Evolutionary conservation across 2,329 filamentous ascomycete genomes (phyloP).

Genomic region (Penicillium sp.): DNA sequence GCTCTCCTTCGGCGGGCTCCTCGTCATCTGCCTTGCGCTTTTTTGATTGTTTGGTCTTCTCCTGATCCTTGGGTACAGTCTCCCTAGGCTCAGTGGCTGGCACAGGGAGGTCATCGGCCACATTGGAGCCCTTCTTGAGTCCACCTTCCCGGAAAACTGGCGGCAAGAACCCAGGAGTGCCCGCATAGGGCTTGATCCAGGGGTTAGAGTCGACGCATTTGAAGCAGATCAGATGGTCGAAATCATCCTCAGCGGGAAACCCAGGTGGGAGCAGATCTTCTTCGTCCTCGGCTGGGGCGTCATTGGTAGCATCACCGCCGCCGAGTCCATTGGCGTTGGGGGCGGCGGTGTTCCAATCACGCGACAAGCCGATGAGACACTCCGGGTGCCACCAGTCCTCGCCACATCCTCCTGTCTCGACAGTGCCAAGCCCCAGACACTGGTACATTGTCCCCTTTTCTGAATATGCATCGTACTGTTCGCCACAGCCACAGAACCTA

Average conservation of each 20-base stretch:
- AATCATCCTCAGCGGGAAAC: conserved; percentile 85
- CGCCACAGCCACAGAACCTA: conserved; percentile 82
- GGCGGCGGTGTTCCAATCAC: conserved; percentile 56
- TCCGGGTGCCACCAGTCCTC: conserved; percentile 98
- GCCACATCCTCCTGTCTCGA: conserved; percentile 82
- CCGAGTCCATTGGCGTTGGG: conserved; percentile 23
- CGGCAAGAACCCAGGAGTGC: conserved; percentile 72
- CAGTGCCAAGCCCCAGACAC: conserved; percentile 78
- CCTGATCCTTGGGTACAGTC: not conserved
- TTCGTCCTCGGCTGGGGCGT: conserved; percentile 46
- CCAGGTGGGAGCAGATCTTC: conserved; percentile 72
- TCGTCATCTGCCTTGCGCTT: conserved; percentile 66
- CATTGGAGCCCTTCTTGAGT: conserved; percentile 7
- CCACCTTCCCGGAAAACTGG: conserved; percentile 58
- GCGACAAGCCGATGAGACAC: conserved; percentile 77
- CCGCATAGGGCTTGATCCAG: conserved; percentile 89
- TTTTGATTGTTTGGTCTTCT: conserved; percentile 41
- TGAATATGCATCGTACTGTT: conserved; percentile 81
- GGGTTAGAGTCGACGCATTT: conserved; percentile 84
- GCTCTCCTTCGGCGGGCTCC: conserved; percentile 31
- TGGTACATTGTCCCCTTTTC: conserved; percentile 99
- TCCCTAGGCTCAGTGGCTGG: not conserved
- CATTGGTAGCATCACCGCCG: conserved; percentile 21
- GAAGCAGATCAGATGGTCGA: conserved; percentile 89
- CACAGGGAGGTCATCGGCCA: not conserved